Percentiles rank a stretch among this genome's conserved stretches.
Conservation (phyloP, 2,329 filamentous ascomycete genomes). For the Botrytis hyacinthi region DNA sequence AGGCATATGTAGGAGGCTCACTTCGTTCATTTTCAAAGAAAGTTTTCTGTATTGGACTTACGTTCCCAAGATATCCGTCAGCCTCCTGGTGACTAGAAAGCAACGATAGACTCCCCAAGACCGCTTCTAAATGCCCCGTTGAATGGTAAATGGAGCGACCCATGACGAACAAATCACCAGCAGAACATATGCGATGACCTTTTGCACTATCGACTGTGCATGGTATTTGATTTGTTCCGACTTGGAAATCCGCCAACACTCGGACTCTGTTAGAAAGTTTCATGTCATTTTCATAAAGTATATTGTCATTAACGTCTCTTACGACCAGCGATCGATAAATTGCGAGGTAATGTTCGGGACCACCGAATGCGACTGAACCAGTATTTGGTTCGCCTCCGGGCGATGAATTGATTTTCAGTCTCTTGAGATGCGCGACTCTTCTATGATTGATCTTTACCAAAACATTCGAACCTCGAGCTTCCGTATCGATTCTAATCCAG, state of each 20-base stretch:
- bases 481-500: conserved; percentile 1
- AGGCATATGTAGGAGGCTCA: neutral
- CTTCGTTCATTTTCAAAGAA: conserved; percentile 2
- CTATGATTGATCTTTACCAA: conserved; percentile 1
- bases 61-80: neutral
- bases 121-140: neutral
- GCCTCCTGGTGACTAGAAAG: conserved; percentile 7
- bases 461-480: conserved; percentile 7
- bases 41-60: conserved; percentile 14
- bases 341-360: conserved; percentile 9
- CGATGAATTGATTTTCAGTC: neutral
- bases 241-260: conserved; percentile 1
- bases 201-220: conserved; percentile 14
- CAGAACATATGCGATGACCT: conserved; percentile 4
- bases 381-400: neutral
- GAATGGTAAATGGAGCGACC: conserved; percentile 11
- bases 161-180: conserved; percentile 5
- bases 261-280: neutral
- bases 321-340: conserved; percentile 11
- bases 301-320: neutral
- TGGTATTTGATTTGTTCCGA: conserved; percentile 12
- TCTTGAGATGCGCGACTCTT: neutral
- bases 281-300: conserved; percentile 7
- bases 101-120: conserved; percentile 2
- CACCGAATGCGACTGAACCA: conserved; percentile 2